These are phyloP conservation scores for Pisolithus albus DNA, from an alignment of 768 basidiomycete species.

Conservation along the genomic window DNA sequence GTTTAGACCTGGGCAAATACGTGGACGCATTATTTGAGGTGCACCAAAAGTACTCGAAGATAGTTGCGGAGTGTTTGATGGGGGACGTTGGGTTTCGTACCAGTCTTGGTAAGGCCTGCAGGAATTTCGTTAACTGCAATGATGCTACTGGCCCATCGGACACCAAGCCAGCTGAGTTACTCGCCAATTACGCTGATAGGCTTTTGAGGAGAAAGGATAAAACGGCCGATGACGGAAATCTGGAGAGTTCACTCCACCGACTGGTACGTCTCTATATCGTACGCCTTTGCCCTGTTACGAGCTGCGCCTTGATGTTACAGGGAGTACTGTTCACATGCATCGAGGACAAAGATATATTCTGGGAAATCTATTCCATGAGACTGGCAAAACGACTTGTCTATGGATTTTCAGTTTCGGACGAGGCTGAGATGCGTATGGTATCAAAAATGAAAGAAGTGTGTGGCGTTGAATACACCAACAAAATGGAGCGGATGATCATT, in stretches of 20 bases:
- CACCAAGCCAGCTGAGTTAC: slow-evolving; percentile 83
- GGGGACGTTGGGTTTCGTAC: slow-evolving; percentile 93
- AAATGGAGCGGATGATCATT: slow-evolving; percentile 94
- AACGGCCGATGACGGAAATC: slow-evolving; percentile 82
- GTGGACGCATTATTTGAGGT: slow-evolving; percentile 90
- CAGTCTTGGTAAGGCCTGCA: slow-evolving; percentile 88
- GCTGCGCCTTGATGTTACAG: slow-evolving; percentile 35
- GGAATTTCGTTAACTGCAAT: slow-evolving; percentile 93
- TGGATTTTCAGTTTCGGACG: slow-evolving; percentile 87
- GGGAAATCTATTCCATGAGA: slow-evolving; percentile 93
- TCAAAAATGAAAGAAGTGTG: slow-evolving; percentile 94
- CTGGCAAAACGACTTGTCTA: slow-evolving; percentile 89
- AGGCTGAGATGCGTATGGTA: slow-evolving; percentile 96
- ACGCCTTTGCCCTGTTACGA: not conserved
- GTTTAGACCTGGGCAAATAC: slow-evolving; percentile 87
- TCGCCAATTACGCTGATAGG: slow-evolving; percentile 91
- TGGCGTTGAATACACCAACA: slow-evolving; percentile 95
- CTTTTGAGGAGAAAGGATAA: slow-evolving; percentile 93
- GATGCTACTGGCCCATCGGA: slow-evolving; percentile 77
- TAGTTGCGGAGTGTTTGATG: slow-evolving; percentile 80
- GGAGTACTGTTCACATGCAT: slow-evolving; percentile 98
- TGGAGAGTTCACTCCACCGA: slow-evolving; percentile 85
- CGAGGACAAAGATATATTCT: slow-evolving; percentile 98
- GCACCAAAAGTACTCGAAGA: slow-evolving; percentile 83
- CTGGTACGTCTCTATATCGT: slow-evolving; percentile 49